Evolutionary conservation across 2,329 filamentous ascomycete species (phyloP), one percentile per base, ranked within the genome.

Genomic region (Cordyceps cicadae): DNA sequence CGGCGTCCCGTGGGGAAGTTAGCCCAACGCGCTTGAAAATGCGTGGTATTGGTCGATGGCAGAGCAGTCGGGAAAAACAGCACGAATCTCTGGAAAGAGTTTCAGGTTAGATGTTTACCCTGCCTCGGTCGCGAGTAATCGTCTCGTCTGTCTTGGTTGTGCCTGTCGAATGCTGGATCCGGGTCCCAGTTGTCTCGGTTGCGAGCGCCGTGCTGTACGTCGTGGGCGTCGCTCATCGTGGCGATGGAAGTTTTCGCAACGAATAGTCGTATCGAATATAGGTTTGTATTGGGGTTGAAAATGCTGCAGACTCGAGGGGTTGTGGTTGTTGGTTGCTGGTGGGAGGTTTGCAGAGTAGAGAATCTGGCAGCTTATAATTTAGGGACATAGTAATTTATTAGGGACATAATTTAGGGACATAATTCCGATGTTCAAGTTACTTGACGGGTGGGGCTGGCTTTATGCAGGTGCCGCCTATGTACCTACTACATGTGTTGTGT

Each of bases 101-200:
- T 70, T 66, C 71, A 69, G 71, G 71, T 68, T 69, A 65, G 71
- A 70, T 70, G 70, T 77, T 78, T 78, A 78, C 76, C 79, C 76
- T 81, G 78, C 76, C 77, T 75, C 74, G 75, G 74, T 72, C 72
- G 77, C 68, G 75, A 71, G 71, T 74, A 72, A 66, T 76, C 73
- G 68, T 74, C 70, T 69, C 64, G 65, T 64, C 69, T 63, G 63
- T 66, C 62, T 55, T 69, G 63, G 56, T 34, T 29, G 34, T 34
- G 24, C 19, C 21, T n/a, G 56, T 59, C 49, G 46, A 21, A 26
- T 37, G 49, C n/a, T 45, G n/a, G 37, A 62, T 65, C 65, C 62
- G 62, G 59, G 54, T 65, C 67, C 43, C 58, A 66, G 60, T 66
- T 64, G 60, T 70, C 34, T 60, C 66, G 67, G 46, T 67, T 68